phyloP scores from a whole-genome alignment of 345 rosid species.

The Eutrema heterophyllum region DNA sequence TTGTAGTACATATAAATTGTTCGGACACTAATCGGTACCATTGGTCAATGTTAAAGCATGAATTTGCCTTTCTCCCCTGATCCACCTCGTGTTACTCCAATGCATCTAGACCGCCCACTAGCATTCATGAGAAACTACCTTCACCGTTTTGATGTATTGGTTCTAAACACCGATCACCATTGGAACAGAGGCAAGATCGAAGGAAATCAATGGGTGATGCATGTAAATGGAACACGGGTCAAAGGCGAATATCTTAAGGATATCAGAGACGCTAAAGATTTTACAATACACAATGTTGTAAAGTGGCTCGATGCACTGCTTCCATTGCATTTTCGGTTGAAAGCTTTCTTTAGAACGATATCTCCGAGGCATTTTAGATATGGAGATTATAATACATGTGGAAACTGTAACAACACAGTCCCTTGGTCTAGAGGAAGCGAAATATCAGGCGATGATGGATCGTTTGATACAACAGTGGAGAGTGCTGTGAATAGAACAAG shows the following conservation, averaged over 20 bases:
- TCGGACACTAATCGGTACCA: no score
- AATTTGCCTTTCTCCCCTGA: neutral
- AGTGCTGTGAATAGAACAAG: constrained; percentile 54
- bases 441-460: constrained; percentile 41
- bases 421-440: constrained; percentile 50
- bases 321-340: constrained; percentile 43
- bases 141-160: constrained; percentile 49
- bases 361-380: constrained; percentile 68
- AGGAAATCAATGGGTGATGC: constrained; percentile 70
- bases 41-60: no score
- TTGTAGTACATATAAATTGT: no score
- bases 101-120: constrained; percentile 78
- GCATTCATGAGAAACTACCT: constrained; percentile 54
- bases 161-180: constrained; percentile 82
- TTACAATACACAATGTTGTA: constrained; percentile 44
- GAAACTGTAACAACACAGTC: constrained; percentile 58
- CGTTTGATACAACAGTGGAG: constrained; percentile 48
- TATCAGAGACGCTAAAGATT: constrained; percentile 52
- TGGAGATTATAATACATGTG: constrained; percentile 83
- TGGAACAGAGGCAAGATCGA: constrained; percentile 74
- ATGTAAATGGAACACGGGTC: constrained; percentile 47
- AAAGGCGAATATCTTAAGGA: constrained; percentile 35
- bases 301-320: constrained; percentile 67
- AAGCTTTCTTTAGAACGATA: constrained; percentile 65
- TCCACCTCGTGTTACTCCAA: constrained; percentile 37